Evolutionary conservation across 805 yeast genomes (phyloP).

Genomic region (Candida multigemmis): DNA sequence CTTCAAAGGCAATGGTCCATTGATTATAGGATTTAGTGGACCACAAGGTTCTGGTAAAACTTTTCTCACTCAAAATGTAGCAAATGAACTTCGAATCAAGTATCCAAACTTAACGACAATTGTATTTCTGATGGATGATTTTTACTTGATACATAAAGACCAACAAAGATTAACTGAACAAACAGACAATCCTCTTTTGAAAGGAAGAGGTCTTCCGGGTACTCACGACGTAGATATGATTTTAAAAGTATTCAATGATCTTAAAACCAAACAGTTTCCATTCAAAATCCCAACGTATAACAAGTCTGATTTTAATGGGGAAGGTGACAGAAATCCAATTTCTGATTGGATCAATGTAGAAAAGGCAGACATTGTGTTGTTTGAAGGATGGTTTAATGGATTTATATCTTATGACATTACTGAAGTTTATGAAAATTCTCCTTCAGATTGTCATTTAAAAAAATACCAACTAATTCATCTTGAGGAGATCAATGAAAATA

Average conservation of each 20-base stretch:
- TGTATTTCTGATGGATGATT: conserved; percentile 75
- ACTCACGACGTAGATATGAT: conserved; percentile 68
- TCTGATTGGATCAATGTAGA: conserved; percentile 22
- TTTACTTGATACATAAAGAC: conserved; percentile 59
- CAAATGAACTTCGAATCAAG: conserved; percentile 15
- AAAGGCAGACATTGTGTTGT: conserved; percentile 55
- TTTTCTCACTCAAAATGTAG: conserved; percentile 38
- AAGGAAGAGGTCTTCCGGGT: conserved; percentile 88
- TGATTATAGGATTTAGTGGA: conserved; percentile 53
- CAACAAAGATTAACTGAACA: conserved; percentile 40
- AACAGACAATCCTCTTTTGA: conserved; percentile 44
- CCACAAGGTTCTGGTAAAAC: conserved; percentile 82
- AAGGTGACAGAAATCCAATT: conserved; percentile 61
- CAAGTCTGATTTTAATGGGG: conserved; percentile 61
- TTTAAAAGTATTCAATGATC: conserved; percentile 20
- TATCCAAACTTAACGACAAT: conserved; percentile 32
- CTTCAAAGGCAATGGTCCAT: conserved; percentile 17
- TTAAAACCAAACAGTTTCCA: conserved; percentile 13
- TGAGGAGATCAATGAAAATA: conserved; percentile 39
- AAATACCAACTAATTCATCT: conserved; percentile 17
- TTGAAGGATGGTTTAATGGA: conserved; percentile 96
- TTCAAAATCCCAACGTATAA: conserved; percentile 60
- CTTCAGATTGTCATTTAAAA: conserved; percentile 6
- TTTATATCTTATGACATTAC: conserved; percentile 28
- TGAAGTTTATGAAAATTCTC: conserved; percentile 1